Evolutionary conservation across 1,284 basidiomycete genomes (phyloP), one percentile per base, ranked within the genome.

Genomic region (Puccinia polysora): DNA sequence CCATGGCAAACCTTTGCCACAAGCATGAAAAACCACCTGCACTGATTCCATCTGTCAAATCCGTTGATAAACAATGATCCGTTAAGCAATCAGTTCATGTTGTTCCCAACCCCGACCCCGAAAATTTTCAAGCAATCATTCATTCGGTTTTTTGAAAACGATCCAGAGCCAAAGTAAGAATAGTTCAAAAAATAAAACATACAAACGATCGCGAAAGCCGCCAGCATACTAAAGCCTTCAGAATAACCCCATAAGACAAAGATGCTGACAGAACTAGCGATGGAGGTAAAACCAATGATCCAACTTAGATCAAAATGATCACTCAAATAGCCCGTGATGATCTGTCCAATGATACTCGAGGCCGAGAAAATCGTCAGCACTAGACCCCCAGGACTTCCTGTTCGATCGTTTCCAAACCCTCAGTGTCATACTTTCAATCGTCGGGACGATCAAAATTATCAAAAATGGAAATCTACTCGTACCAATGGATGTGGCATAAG

Each of bases 1-100:
- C 20, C 65, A 67, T 67, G 12, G 65, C 65, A 34, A 67, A 67
- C 14, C 65, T 50, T 15, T 56, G 65, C 65, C 65, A 67, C 18
- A 67, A 53, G 32, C 65, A 56, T 30, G 65, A 67, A 47, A 67
- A 67, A 25, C 65, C 65, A 28, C 65, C 65, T n/a, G 65, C 65
- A 58, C 65, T 67, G 18, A 67, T 50, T 45, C 65, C 65, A 58
- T 67, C 65, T 67, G n/a, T n/a, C 34, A n/a, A n/a, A 32, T 52
- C 10, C 6, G n/a, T n/a, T n/a, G n/a, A n/a, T n/a, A n/a, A n/a
- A n/a, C n/a, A n/a, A n/a, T n/a, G n/a, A n/a, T n/a, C n/a, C n/a
- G n/a, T n/a, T n/a, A n/a, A n/a, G n/a, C n/a, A n/a, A n/a, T n/a
- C n/a, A n/a, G n/a, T n/a, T n/a, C n/a, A n/a, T n/a, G n/a, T n/a